These are phyloP conservation scores for Eucalyptus decipiens DNA, from an alignment of 345 rosid species.

Conservation along the genomic window DNA sequence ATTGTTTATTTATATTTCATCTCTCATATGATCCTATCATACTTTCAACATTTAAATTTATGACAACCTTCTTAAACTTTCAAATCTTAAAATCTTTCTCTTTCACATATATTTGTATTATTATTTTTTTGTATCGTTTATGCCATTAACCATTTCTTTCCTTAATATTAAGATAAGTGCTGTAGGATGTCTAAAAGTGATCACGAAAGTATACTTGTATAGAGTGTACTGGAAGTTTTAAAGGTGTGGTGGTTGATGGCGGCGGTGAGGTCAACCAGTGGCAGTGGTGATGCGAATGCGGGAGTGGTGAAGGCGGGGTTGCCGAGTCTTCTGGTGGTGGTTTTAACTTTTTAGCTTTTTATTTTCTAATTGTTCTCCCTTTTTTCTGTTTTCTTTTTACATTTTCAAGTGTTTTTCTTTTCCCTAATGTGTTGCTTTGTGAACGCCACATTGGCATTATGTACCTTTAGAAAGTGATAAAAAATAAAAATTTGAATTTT, in stretches of 20 bases:
- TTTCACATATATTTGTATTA: background rate
- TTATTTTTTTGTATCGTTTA: background rate
- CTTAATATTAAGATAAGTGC: background rate
- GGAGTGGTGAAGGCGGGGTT: background rate
- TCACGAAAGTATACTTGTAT: fast-evolving
- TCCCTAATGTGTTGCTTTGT: background rate
- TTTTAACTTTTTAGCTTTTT: background rate
- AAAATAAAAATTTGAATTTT: background rate
- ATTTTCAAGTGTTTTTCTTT: background rate
- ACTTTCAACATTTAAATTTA: background rate
- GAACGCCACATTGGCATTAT: background rate
- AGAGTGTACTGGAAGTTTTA: background rate
- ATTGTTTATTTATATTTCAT: background rate
- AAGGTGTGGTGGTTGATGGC: background rate
- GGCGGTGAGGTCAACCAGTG: background rate
- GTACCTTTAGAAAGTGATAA: background rate
- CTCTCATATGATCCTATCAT: background rate
- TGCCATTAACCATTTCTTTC: background rate
- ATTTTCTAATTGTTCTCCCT: background rate
- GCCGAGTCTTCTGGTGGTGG: background rate
- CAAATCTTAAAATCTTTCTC: background rate
- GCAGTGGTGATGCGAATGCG: background rate
- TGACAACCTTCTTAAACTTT: background rate
- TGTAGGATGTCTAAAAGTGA: background rate
- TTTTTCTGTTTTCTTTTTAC: background rate